A percentile compares a stretch with the other conserved stretches of the same genome.
Conservation (phyloP, 2,329 filamentous ascomycete species). For the Sporothrix globosa region DNA sequence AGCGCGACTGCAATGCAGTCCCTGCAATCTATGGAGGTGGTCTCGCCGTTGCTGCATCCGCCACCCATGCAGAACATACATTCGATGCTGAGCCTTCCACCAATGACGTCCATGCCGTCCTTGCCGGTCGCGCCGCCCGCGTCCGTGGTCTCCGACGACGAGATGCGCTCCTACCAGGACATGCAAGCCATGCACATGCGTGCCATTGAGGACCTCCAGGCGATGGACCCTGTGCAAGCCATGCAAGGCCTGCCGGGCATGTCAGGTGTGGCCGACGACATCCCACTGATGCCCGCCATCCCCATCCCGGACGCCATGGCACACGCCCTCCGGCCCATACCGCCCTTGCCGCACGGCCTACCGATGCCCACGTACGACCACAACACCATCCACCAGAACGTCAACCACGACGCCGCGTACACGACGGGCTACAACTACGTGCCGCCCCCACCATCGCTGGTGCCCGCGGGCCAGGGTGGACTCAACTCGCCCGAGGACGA, state of each 20-base stretch:
- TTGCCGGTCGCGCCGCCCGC: background rate
- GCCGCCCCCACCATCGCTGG: background rate
- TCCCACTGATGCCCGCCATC: background rate
- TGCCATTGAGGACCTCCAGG: background rate
- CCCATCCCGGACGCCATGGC: background rate
- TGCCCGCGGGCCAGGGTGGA: background rate
- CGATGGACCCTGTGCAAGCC: background rate
- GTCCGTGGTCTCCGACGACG: background rate
- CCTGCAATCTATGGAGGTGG: background rate
- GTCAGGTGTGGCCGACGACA: background rate
- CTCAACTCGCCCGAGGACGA: background rate
- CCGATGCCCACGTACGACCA: background rate
- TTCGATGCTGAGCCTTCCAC: background rate
- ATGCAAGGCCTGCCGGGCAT: constrained; percentile 4
- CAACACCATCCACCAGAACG: background rate
- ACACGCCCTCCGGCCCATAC: background rate
- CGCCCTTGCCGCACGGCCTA: background rate
- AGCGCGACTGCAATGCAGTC: background rate
- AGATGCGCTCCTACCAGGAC: background rate
- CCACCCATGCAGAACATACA: background rate
- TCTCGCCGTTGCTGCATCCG: too few species aligned
- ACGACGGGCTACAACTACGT: background rate
- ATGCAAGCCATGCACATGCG: constrained; percentile 21
- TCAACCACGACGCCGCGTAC: background rate
- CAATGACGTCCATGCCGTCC: background rate